These are phyloP conservation scores for Citrullus colocynthis DNA, from an alignment of 306 rosid species.

Conservation along the genomic window DNA sequence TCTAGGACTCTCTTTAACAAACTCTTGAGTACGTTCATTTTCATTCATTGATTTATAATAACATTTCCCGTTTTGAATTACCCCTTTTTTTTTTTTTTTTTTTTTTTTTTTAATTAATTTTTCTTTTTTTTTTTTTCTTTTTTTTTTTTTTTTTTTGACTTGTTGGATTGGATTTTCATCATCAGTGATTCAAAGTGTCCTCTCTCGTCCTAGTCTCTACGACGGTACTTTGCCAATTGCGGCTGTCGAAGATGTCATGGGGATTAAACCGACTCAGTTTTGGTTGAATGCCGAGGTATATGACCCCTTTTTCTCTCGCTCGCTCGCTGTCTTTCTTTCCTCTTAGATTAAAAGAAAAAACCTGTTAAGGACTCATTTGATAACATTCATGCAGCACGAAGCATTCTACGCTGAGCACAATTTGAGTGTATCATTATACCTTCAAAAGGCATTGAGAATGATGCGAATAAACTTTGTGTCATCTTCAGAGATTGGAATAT, in stretches of 20 bases:
- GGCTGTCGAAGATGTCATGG: slow-evolving; percentile 26
- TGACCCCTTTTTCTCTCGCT: not conserved
- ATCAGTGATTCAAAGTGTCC: slow-evolving; percentile 46
- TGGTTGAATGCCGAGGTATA: slow-evolving; percentile 78
- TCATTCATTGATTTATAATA: too few relatives aligned
- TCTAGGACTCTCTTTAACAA: slow-evolving; percentile 13
- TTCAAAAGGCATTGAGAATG: slow-evolving; percentile 13
- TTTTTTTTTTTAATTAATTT: too few relatives aligned
- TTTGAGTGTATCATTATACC: slow-evolving; percentile 13
- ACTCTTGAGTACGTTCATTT: slow-evolving; percentile 29
- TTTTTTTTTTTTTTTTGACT: not conserved
- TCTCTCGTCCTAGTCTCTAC: slow-evolving; percentile 37
- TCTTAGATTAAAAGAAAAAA: too few relatives aligned
- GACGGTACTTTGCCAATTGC: slow-evolving; percentile 32
- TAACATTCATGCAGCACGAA: slow-evolving; percentile 33
- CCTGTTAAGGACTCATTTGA: not conserved
- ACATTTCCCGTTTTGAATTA: not conserved
- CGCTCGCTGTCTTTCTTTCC: not conserved
- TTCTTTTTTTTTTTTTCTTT: not conserved
- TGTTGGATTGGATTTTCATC: slow-evolving; percentile 1
- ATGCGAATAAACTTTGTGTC: slow-evolving; percentile 35
- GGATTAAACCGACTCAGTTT: slow-evolving; percentile 10
- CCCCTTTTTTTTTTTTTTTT: not conserved
- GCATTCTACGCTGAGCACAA: slow-evolving; percentile 37
- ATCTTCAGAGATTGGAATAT: slow-evolving; percentile 59